Evolutionary conservation across 2,329 filamentous ascomycete genomes (phyloP).

Genomic region (Penicillium corylophilum): DNA sequence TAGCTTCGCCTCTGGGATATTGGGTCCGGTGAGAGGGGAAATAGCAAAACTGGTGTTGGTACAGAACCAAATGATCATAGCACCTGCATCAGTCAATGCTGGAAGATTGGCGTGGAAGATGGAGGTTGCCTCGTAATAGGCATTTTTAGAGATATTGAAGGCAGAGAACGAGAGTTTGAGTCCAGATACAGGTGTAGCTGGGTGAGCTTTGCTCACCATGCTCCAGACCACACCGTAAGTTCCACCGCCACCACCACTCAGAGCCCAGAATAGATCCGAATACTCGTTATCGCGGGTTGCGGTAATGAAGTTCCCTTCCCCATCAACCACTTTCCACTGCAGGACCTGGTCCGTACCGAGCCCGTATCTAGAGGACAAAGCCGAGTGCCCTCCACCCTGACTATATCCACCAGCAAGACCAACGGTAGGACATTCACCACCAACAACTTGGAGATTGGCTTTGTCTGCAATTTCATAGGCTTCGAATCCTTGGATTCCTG

Average conservation of each 20-base stretch:
- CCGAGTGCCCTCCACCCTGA: slow-evolving; percentile 61
- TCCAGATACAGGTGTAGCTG: slow-evolving; percentile 45
- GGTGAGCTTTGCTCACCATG: slow-evolving; percentile 55
- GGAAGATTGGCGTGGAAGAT: slow-evolving; percentile 51
- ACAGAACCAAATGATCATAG: slow-evolving; percentile 52
- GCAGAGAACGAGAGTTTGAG: slow-evolving; percentile 46
- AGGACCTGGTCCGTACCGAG: slow-evolving; percentile 61
- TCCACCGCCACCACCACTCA: slow-evolving; percentile 41
- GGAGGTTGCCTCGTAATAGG: slow-evolving; percentile 52
- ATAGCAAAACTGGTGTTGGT: slow-evolving; percentile 52
- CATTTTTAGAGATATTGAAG: slow-evolving; percentile 37
- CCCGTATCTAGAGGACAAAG: slow-evolving; percentile 56
- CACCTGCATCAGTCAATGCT: slow-evolving; percentile 51
- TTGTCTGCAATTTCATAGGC: slow-evolving; percentile 49
- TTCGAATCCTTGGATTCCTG: slow-evolving; percentile 54
- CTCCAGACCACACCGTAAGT: slow-evolving; percentile 59
- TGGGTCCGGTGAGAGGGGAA: slow-evolving; percentile 49
- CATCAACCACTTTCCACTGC: slow-evolving; percentile 57
- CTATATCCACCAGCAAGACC: slow-evolving; percentile 60
- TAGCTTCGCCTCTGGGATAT: slow-evolving; percentile 46
- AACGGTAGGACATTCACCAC: slow-evolving; percentile 56
- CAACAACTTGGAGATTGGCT: slow-evolving; percentile 53
- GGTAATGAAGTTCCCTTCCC: slow-evolving; percentile 21
- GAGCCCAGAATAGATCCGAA: slow-evolving; percentile 23
- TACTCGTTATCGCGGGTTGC: slow-evolving; percentile 16